These are phyloP conservation scores for Daucus carota DNA, from an alignment of 129 eudicot species.

Conservation along the genomic window DNA sequence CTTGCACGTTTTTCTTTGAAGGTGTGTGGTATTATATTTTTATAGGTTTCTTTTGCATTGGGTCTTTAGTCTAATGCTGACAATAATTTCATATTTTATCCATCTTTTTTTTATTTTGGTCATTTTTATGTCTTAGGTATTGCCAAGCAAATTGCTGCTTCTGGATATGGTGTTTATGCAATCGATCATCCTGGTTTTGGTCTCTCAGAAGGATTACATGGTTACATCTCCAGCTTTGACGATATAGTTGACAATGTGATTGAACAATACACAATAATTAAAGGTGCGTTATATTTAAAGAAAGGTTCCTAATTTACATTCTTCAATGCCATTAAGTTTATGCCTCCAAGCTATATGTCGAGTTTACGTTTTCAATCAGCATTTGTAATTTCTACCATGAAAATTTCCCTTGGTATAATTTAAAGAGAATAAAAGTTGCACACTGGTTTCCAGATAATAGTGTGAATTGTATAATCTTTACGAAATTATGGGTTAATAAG, in stretches of 20 bases:
- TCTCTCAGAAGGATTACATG: constrained; percentile 89
- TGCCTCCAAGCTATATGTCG: neutral
- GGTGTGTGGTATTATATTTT: constrained; percentile 33
- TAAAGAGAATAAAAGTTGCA: neutral
- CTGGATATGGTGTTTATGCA: constrained; percentile 93
- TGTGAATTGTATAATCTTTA: neutral
- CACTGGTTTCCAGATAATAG: neutral
- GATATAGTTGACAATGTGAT: constrained; percentile 72
- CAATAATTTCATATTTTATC: neutral
- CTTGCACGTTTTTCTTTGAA: constrained; percentile 97
- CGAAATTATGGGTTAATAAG: neutral
- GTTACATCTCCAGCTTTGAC: constrained; percentile 58
- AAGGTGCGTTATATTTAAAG: constrained; percentile 43
- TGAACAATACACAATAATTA: constrained; percentile 69
- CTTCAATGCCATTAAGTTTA: neutral
- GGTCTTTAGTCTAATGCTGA: neutral
- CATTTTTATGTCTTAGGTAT: constrained; percentile 43
- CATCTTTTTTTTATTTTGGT: neutral
- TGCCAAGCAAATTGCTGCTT: constrained; percentile 70
- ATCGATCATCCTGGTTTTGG: constrained; percentile 98
- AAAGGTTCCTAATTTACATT: neutral
- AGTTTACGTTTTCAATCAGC: neutral
- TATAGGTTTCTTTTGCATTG: neutral
- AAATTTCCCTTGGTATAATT: neutral
- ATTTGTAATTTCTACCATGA: neutral